These are phyloP conservation scores for Fusarium virguliforme DNA, from an alignment of 2,329 filamentous ascomycete species.

Conservation along the genomic window DNA sequence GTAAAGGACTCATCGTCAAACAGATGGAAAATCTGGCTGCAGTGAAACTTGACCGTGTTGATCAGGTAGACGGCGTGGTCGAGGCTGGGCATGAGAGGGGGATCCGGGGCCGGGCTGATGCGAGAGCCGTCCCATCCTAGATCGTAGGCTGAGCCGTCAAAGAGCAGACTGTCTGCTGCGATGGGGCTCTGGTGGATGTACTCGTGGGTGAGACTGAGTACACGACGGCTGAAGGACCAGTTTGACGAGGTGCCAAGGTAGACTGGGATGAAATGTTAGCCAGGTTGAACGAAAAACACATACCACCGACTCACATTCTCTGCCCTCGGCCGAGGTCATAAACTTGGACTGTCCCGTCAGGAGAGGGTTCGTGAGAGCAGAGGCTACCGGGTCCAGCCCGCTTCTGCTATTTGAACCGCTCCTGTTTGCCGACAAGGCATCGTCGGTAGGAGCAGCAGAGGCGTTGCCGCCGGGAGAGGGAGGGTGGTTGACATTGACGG, in stretches of 20 bases:
- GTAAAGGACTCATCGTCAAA: constrained; percentile 70
- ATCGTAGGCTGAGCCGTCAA: constrained; percentile 68
- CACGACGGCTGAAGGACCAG: constrained; percentile 68
- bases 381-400: constrained; percentile 51
- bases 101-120: constrained; percentile 48
- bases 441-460: constrained; percentile 33
- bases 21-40: constrained; percentile 68
- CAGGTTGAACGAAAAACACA: rapidly evolving
- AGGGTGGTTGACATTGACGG: constrained; percentile 7
- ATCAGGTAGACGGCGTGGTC: constrained; percentile 70
- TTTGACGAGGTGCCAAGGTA: constrained; percentile 71
- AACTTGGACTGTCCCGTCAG: constrained; percentile 60
- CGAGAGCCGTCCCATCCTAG: constrained; percentile 65
- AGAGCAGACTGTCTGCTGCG: constrained; percentile 62
- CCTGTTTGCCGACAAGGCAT: constrained; percentile 38
- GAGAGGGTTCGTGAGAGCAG: constrained; percentile 61
- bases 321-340: constrained; percentile 59
- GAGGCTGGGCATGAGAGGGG: constrained; percentile 60
- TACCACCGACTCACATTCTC: constrained; percentile 57
- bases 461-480: constrained; percentile 29
- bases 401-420: constrained; percentile 33
- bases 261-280: constrained; percentile 53
- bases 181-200: constrained; percentile 61
- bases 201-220: constrained; percentile 66
- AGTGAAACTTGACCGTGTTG: constrained; percentile 71